A percentile compares a stretch with the other conserved stretches of the same genome.
phyloP scores from a whole-genome alignment of 495 filamentous ascomycete species.

The Penicillium robsamsonii region DNA sequence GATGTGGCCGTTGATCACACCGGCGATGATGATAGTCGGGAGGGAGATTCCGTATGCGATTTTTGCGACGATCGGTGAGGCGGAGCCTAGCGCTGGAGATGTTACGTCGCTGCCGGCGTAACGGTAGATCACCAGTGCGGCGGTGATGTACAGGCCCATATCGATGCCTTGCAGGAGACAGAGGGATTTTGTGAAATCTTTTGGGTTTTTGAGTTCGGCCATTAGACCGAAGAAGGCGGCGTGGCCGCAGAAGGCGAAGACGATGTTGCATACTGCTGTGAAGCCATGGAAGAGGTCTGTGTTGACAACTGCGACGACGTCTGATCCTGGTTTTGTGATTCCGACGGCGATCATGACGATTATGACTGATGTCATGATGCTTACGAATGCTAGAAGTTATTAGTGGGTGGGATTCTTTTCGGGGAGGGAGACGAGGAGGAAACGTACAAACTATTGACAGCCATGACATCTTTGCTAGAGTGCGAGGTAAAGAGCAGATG shows the following conservation, averaged over 20 bases:
- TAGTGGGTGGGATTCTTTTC: conserved; percentile 1
- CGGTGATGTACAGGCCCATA: conserved; percentile 60
- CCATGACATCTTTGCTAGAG: conserved; percentile 59
- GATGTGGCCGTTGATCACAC: conserved; percentile 70
- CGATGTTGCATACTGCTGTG: conserved; percentile 45
- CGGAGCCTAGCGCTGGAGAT: conserved; percentile 71
- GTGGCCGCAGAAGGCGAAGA: conserved; percentile 57
- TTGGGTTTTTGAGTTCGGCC: conserved; percentile 69
- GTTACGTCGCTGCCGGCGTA: conserved; percentile 66
- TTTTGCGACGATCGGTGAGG: conserved; percentile 61
- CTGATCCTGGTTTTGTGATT: conserved; percentile 33
- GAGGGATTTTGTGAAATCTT: conserved; percentile 66
- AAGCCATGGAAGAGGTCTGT: conserved; percentile 41
- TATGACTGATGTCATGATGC: conserved; percentile 65
- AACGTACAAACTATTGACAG: conserved; percentile 61
- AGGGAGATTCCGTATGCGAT: conserved; percentile 73
- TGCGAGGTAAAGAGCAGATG: conserved; percentile 64
- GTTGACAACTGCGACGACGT: conserved; percentile 28
- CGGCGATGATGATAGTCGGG: conserved; percentile 60
- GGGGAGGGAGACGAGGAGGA: not conserved
- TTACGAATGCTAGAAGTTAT: conserved; percentile 56
- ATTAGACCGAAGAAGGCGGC: conserved; percentile 74
- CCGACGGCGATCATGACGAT: conserved; percentile 70
- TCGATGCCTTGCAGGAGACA: conserved; percentile 61
- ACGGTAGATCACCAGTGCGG: conserved; percentile 59